These are phyloP conservation scores for Neonectria hederae DNA, from an alignment of 2,329 filamentous ascomycete species.

Conservation along the genomic window DNA sequence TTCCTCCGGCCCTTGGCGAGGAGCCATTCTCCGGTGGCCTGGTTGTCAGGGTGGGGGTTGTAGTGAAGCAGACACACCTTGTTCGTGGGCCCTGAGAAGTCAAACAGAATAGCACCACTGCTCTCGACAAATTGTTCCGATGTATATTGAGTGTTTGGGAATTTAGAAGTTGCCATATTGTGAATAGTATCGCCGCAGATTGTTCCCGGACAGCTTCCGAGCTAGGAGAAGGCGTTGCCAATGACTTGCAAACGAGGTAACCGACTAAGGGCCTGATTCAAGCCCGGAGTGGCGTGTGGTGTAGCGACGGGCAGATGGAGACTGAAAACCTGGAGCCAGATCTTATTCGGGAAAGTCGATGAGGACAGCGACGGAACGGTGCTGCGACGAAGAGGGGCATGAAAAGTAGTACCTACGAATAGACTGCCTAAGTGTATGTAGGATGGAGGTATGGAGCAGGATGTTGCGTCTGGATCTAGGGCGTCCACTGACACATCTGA, in stretches of 20 bases:
- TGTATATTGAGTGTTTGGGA: constrained; percentile 6
- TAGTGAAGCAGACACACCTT: constrained; percentile 27
- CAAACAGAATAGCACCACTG: constrained; percentile 28
- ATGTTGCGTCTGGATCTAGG: not conserved
- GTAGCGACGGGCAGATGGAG: not conserved
- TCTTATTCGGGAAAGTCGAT: constrained; percentile 23
- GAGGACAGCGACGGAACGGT: too few species aligned
- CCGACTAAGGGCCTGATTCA: too few species aligned
- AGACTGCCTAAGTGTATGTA: too few species aligned
- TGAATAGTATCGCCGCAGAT: not conserved
- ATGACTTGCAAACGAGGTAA: not conserved
- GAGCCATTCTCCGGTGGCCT: constrained; percentile 20
- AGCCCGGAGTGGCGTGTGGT: not conserved
- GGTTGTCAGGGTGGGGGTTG: not conserved
- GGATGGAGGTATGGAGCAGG: too few species aligned
- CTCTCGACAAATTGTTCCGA: constrained; percentile 29
- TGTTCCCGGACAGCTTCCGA: not conserved
- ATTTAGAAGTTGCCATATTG: constrained; percentile 6
- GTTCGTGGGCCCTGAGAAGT: constrained; percentile 8
- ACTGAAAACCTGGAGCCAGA: not conserved
- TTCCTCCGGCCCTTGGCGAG: constrained; percentile 33
- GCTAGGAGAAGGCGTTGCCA: not conserved
- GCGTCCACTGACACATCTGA: not conserved
- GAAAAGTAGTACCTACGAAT: not conserved
- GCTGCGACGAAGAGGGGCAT: constrained; percentile 4